phyloP scores from a whole-genome alignment of 495 filamentous ascomycete species.

The Hypoxylon subgilvum region DNA sequence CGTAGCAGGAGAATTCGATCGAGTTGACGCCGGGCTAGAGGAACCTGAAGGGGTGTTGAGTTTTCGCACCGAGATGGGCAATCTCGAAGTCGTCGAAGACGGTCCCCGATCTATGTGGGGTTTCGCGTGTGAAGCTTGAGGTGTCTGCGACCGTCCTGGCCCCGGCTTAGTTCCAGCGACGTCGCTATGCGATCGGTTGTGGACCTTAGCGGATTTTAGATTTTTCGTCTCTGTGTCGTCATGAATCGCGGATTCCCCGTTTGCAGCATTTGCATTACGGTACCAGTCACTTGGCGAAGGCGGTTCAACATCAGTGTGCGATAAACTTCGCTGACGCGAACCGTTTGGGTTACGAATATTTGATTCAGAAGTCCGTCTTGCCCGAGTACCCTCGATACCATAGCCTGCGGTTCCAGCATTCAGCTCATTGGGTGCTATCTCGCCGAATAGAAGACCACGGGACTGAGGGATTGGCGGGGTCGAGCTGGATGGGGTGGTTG shows the following conservation, averaged over 20 bases:
- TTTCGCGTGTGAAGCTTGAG: conserved; percentile 30
- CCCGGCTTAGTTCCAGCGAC: conserved; percentile 48
- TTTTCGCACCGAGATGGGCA: conserved; percentile 53
- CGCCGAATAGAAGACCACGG: conserved; percentile 57
- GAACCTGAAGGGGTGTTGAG: conserved; percentile 49
- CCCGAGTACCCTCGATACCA: conserved; percentile 52
- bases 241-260: conserved; percentile 37
- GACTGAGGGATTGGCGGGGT: conserved; percentile 34
- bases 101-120: conserved; percentile 42
- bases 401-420: conserved; percentile 51
- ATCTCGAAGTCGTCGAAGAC: conserved; percentile 47
- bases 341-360: conserved; percentile 43
- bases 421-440: conserved; percentile 53
- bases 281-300: conserved; percentile 63
- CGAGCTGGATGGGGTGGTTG: conserved; percentile 33
- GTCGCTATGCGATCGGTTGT: conserved; percentile 59
- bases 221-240: conserved; percentile 43
- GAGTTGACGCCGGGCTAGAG: conserved; percentile 54
- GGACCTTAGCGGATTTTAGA: conserved; percentile 42
- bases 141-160: conserved; percentile 30
- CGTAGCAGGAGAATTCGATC: conserved; percentile 57
- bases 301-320: conserved; percentile 55
- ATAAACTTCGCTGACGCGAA: conserved; percentile 50
- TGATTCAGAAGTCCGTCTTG: conserved; percentile 56
- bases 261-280: conserved; percentile 44